A percentile compares a stretch with the other conserved stretches of the same genome.
These are phyloP conservation scores for Cladorrhinum samala DNA, from an alignment of 495 filamentous ascomycete genomes.

Conservation along the genomic window DNA sequence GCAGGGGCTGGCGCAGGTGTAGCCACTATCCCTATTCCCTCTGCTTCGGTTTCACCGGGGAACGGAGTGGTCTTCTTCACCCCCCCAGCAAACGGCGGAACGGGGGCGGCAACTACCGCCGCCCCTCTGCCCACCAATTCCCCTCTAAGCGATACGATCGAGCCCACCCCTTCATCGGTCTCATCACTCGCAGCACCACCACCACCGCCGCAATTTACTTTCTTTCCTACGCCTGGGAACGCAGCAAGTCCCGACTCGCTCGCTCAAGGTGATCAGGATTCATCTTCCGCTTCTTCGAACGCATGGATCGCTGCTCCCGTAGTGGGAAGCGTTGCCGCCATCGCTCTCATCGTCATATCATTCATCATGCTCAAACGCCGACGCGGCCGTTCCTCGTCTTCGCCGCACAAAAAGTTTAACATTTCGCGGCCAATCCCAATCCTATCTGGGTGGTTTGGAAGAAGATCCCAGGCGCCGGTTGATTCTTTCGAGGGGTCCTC, in stretches of 20 bases:
- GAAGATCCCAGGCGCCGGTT: too few species aligned
- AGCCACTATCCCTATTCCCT: constrained; percentile 8
- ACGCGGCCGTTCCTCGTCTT: constrained; percentile 11
- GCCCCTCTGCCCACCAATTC: neutral
- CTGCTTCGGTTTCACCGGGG: neutral
- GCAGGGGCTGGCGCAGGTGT: constrained; percentile 6
- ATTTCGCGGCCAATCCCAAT: constrained; percentile 11
- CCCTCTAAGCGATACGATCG: neutral
- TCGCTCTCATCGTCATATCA: constrained; percentile 28
- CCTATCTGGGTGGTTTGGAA: constrained; percentile 15
- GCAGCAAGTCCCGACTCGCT: neutral
- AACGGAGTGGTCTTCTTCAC: constrained; percentile 20
- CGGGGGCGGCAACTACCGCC: constrained; percentile 1
- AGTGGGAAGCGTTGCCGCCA: constrained; percentile 32
- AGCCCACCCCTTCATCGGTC: neutral
- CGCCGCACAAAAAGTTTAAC: neutral
- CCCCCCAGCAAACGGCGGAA: constrained; percentile 16
- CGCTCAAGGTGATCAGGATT: neutral
- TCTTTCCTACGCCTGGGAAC: constrained; percentile 1
- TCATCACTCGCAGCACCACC: too few species aligned
- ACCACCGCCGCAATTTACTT: neutral
- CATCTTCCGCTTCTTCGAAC: constrained; percentile 9
- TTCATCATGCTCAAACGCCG: constrained; percentile 31
- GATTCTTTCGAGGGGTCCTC: too few species aligned
- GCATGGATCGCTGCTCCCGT: constrained; percentile 37